phyloP scores from a whole-genome alignment of 805 yeast species.

The Saccharomycopsis schoenii region DNA sequence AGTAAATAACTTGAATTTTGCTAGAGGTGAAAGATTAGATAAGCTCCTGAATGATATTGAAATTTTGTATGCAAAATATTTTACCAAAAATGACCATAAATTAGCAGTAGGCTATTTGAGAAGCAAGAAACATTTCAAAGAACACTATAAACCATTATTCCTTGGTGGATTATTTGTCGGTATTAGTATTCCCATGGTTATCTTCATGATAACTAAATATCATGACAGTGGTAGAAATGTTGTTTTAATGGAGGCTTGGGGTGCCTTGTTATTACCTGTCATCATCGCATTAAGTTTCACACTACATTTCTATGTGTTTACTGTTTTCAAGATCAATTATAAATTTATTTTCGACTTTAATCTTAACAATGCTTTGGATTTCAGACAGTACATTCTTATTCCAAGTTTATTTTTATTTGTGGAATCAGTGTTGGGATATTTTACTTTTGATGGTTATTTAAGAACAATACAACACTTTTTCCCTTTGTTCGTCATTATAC shows the following conservation, averaged over 20 bases:
- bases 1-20: conserved; percentile 48
- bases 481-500: conserved; percentile 53
- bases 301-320: conserved; percentile 65
- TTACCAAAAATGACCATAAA: conserved; percentile 63
- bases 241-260: conserved; percentile 78
- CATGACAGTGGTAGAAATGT: background rate
- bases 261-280: conserved; percentile 65
- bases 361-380: conserved; percentile 54
- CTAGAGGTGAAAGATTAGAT: conserved; percentile 58
- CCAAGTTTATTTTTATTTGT: conserved; percentile 51
- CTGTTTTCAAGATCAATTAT: conserved; percentile 68
- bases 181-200: conserved; percentile 55
- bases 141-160: conserved; percentile 36
- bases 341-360: conserved; percentile 87
- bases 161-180: conserved; percentile 64
- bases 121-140: conserved; percentile 31
- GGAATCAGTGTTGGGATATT: conserved; percentile 57
- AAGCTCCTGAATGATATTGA: conserved; percentile 53
- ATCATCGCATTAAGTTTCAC: conserved; percentile 58
- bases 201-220: conserved; percentile 41
- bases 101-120: conserved; percentile 60
- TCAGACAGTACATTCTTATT: conserved; percentile 52
- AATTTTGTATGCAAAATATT: conserved; percentile 52
- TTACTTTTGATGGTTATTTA: conserved; percentile 51
- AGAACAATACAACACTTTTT: conserved; percentile 25